These are phyloP conservation scores for Leptodontidium sp. DNA, from an alignment of 2,329 filamentous ascomycete species.

Conservation along the genomic window DNA sequence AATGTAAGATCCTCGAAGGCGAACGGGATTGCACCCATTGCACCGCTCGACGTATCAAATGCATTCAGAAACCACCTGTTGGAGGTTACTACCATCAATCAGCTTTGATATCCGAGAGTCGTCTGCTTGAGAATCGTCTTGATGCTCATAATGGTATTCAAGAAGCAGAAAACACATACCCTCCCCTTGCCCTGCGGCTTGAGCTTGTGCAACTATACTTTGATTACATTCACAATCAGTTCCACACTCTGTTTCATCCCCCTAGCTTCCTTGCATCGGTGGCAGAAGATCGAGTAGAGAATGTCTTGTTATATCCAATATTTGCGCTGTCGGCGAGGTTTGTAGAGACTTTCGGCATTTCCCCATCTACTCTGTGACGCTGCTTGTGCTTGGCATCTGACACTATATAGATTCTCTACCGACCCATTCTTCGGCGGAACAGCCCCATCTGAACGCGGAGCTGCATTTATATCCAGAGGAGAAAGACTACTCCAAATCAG, in stretches of 20 bases:
- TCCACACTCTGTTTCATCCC: constrained; percentile 37
- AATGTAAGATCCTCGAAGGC: constrained; percentile 14
- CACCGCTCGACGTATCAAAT: constrained; percentile 16
- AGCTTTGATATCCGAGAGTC: background rate
- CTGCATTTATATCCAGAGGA: constrained; percentile 27
- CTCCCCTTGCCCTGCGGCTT: constrained; percentile 24
- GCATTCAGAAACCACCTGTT: constrained; percentile 12
- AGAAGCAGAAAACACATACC: constrained; percentile 31
- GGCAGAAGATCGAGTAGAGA: constrained; percentile 21
- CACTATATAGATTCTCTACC: constrained; percentile 33
- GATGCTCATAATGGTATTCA: background rate
- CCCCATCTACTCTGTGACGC: background rate
- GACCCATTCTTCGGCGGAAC: constrained; percentile 33
- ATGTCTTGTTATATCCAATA: constrained; percentile 35
- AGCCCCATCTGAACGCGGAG: constrained; percentile 29
- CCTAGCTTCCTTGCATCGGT: constrained; percentile 34
- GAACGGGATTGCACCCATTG: constrained; percentile 6
- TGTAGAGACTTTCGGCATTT: constrained; percentile 41
- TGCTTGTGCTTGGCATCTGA: background rate
- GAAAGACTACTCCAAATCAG: constrained; percentile 34
- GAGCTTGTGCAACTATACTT: constrained; percentile 39
- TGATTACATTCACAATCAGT: constrained; percentile 39
- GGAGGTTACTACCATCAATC: constrained; percentile 16
- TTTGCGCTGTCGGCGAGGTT: constrained; percentile 38
- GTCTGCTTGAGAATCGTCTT: background rate